phyloP scores from a whole-genome alignment of 2,329 filamentous ascomycete genomes.

The Cytospora piceicola region DNA sequence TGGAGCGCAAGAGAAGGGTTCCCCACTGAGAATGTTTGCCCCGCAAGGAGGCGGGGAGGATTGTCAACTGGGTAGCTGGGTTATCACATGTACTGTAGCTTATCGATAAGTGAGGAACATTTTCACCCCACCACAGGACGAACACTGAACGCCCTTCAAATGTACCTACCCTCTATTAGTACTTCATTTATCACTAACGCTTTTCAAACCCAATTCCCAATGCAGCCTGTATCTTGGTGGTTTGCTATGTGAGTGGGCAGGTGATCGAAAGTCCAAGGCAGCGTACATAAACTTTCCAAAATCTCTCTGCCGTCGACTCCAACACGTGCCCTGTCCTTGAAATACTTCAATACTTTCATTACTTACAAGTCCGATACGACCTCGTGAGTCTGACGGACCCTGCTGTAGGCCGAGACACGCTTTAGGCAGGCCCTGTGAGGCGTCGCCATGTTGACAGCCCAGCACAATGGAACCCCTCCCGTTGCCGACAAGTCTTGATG shows the following conservation, averaged over 20 bases:
- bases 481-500: slow-evolving; percentile 40
- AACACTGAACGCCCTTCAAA: not conserved
- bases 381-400: slow-evolving; percentile 4
- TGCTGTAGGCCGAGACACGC: slow-evolving; percentile 18
- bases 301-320: slow-evolving; percentile 5
- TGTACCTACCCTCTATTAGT: not conserved
- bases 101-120: slow-evolving; percentile 18
- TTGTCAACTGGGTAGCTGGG: not conserved
- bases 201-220: too few relatives aligned
- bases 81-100: not conserved
- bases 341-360: too few relatives aligned
- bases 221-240: not conserved
- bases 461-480: slow-evolving; percentile 38
- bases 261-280: not conserved
- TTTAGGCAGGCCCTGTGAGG: slow-evolving; percentile 21
- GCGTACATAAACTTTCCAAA: slow-evolving; percentile 8
- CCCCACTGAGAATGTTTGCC: not conserved
- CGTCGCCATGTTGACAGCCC: slow-evolving; percentile 26
- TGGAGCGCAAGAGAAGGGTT: not conserved
- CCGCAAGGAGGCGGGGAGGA: not conserved
- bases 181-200: not conserved
- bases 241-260: not conserved
- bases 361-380: not conserved
- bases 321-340: not conserved
- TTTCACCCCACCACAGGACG: slow-evolving; percentile 15